A percentile compares a stretch with the other conserved stretches of the same genome.
These are phyloP conservation scores for Chrysanthemum makinoi DNA, from an alignment of 129 eudicot genomes.

Conservation along the genomic window DNA sequence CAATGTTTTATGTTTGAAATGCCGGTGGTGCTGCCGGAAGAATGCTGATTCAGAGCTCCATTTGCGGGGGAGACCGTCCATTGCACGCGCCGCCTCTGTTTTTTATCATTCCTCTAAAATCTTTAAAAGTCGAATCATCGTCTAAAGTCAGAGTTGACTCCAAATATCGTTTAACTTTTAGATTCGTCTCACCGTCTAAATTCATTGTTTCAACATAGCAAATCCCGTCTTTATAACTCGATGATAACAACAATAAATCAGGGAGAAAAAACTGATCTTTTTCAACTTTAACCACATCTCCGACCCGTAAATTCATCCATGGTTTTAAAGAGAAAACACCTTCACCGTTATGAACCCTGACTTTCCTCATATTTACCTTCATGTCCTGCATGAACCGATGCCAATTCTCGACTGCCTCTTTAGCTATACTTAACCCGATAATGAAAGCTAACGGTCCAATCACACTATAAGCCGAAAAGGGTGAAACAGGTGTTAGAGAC, in stretches of 20 bases:
- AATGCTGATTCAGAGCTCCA: too few relatives aligned
- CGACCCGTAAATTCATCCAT: slow-evolving; percentile 89
- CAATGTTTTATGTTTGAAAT: too few relatives aligned
- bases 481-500: slow-evolving; percentile 84
- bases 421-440: slow-evolving; percentile 90
- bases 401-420: slow-evolving; percentile 95
- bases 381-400: slow-evolving; percentile 88
- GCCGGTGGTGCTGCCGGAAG: too few relatives aligned
- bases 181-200: slow-evolving; percentile 94
- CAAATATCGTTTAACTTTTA: slow-evolving; percentile 83
- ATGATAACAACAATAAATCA: slow-evolving; percentile 78
- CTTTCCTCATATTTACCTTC: slow-evolving; percentile 90
- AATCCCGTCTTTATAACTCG: slow-evolving; percentile 97
- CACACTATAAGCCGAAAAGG: slow-evolving; percentile 82
- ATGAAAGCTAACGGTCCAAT: slow-evolving; percentile 81
- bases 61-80: too few relatives aligned
- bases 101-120: slow-evolving; percentile 58
- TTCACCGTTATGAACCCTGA: slow-evolving; percentile 48
- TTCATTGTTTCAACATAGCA: slow-evolving; percentile 99
- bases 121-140: slow-evolving; percentile 64
- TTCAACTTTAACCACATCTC: slow-evolving; percentile 86
- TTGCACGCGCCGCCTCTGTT: too few relatives aligned
- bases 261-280: slow-evolving; percentile 95
- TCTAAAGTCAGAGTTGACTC: slow-evolving; percentile 72
- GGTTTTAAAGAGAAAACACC: slow-evolving; percentile 64